A percentile compares a stretch with the other conserved stretches of the same genome.
phyloP scores from a whole-genome alignment of 805 yeast genomes.

The Candida andamanensis region DNA sequence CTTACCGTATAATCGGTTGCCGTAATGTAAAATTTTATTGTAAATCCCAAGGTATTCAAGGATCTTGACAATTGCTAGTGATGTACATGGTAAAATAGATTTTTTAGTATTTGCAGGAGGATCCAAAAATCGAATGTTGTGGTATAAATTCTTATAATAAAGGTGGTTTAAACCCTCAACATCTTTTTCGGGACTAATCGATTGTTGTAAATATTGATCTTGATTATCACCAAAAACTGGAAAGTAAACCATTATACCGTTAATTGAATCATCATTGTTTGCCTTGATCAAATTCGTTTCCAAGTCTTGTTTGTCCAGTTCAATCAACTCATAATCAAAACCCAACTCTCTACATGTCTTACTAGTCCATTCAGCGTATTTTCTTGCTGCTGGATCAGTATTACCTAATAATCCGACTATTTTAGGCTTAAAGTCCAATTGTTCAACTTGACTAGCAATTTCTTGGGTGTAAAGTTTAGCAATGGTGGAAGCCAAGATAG shows the following conservation, averaged over 20 bases:
- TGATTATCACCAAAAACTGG: constrained; percentile 95
- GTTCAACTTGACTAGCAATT: constrained; percentile 51
- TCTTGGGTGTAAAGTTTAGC: constrained; percentile 81
- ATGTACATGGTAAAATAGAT: constrained; percentile 93
- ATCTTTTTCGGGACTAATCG: constrained; percentile 85
- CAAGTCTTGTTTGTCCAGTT: constrained; percentile 72
- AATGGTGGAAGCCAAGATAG: constrained; percentile 80
- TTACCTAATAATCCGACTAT: constrained; percentile 92
- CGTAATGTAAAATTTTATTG: constrained; percentile 75
- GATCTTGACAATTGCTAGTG: constrained; percentile 89
- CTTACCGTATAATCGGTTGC: constrained; percentile 90
- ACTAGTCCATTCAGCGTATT: constrained; percentile 95
- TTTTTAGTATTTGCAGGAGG: constrained; percentile 58
- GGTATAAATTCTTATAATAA: constrained; percentile 92
- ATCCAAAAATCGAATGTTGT: constrained; percentile 83
- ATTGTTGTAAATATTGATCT: constrained; percentile 93
- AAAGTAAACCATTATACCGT: constrained; percentile 95
- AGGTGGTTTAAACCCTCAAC: constrained; percentile 92
- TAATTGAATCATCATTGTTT: constrained; percentile 66
- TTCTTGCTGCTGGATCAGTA: constrained; percentile 88
- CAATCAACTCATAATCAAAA: constrained; percentile 72
- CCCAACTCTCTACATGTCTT: constrained; percentile 86
- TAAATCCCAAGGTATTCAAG: constrained; percentile 86
- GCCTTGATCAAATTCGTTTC: constrained; percentile 83
- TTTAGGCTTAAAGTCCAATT: constrained; percentile 56